Percentiles rank a stretch among this genome's conserved stretches.
These are phyloP conservation scores for Mortierella antarctica DNA, from an alignment of 192 early-diverging fungal genomes.

Conservation along the genomic window DNA sequence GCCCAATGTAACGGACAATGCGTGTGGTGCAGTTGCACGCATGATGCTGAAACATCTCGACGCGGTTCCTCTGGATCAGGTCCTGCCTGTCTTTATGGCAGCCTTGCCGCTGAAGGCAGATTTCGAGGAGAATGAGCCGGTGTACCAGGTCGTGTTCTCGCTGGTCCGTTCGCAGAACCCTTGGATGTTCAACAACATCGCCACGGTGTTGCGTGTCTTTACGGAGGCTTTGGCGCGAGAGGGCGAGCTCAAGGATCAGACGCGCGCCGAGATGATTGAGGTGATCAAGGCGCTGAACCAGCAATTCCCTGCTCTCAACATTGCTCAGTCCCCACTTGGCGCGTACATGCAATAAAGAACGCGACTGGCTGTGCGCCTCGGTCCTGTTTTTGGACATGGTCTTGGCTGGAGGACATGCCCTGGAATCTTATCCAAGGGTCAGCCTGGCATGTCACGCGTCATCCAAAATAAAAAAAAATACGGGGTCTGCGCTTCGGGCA, in stretches of 20 bases:
- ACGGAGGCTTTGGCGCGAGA: slow-evolving; percentile 65
- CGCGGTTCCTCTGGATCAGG: slow-evolving; percentile 78
- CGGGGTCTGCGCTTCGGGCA: background rate
- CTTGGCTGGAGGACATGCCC: background rate
- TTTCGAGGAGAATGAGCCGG: slow-evolving; percentile 83
- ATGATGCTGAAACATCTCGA: slow-evolving; percentile 75
- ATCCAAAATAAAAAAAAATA: background rate
- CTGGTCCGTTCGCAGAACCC: slow-evolving; percentile 67
- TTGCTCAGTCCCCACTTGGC: slow-evolving; percentile 31
- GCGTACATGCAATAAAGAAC: slow-evolving; percentile 28
- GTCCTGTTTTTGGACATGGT: background rate
- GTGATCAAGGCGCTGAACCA: slow-evolving; percentile 60
- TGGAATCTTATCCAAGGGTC: background rate
- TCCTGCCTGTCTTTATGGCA: slow-evolving; percentile 72
- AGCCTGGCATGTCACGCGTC: slow-evolving; percentile 9
- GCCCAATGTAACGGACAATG: slow-evolving; percentile 76
- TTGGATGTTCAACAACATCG: slow-evolving; percentile 63
- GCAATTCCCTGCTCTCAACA: slow-evolving; percentile 40
- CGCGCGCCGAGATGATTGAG: slow-evolving; percentile 59
- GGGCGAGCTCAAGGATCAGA: slow-evolving; percentile 65
- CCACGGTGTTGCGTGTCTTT: slow-evolving; percentile 65
- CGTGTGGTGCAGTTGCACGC: slow-evolving; percentile 82
- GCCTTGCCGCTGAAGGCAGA: slow-evolving; percentile 80
- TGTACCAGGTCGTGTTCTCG: slow-evolving; percentile 75
- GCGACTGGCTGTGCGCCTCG: too few species aligned